phyloP scores from a whole-genome alignment of 116 monocot species.

The Papilionanthe hybrid region DNA sequence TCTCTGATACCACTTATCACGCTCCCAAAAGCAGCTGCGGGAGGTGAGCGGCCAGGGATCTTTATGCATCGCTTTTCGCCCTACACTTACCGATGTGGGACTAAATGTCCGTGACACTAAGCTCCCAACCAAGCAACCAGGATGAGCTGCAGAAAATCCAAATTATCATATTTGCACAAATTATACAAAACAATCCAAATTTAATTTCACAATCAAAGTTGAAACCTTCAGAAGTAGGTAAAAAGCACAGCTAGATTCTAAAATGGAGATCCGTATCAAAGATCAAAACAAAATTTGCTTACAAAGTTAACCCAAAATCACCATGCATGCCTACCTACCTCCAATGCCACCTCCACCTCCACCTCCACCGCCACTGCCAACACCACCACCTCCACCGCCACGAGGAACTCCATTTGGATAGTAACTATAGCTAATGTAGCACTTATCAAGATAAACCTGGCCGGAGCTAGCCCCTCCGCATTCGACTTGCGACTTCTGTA shows the following conservation, averaged over 20 bases:
- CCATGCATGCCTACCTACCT: conserved; percentile 15
- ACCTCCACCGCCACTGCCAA: conserved; percentile 28
- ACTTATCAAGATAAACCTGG: conserved; percentile 90
- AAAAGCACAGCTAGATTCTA: neutral
- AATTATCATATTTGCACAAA: neutral
- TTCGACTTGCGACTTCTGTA: conserved; percentile 92
- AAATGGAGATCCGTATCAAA: neutral
- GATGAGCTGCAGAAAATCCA: too few species aligned
- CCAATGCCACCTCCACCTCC: conserved; percentile 14
- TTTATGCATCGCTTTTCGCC: too few species aligned
- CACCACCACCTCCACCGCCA: conserved; percentile 29
- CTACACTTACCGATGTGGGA: too few species aligned
- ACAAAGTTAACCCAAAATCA: neutral
- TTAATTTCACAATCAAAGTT: neutral
- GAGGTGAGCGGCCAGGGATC: too few species aligned
- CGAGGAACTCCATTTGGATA: conserved; percentile 53
- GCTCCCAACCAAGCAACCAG: too few species aligned
- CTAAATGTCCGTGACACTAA: too few species aligned
- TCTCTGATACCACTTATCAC: too few species aligned
- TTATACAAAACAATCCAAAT: neutral
- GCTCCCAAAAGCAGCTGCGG: too few species aligned
- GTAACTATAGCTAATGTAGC: conserved; percentile 80
- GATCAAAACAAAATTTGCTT: neutral
- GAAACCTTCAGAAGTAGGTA: neutral
- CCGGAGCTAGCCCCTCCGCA: conserved; percentile 78